These are phyloP conservation scores for Tremella fuciformis DNA, from an alignment of 768 basidiomycete genomes.

Conservation along the genomic window DNA sequence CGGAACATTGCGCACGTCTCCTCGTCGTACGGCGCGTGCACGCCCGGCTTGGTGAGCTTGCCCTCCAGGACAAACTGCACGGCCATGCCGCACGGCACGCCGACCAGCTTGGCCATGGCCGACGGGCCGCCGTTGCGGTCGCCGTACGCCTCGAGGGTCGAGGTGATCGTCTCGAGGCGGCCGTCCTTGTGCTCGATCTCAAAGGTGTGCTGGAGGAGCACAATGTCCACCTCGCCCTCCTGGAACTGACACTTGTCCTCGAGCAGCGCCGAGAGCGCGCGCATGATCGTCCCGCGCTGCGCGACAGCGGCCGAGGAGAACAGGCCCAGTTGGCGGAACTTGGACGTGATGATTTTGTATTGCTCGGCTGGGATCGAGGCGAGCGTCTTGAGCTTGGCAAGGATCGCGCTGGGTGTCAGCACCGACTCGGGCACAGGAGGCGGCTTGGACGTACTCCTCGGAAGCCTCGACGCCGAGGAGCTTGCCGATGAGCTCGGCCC, in stretches of 20 bases:
- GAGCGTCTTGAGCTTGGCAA: slow-evolving; percentile 62
- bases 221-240: slow-evolving; percentile 84
- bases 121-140: slow-evolving; percentile 65
- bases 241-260: slow-evolving; percentile 92
- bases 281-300: slow-evolving; percentile 69
- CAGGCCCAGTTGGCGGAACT: slow-evolving; percentile 88
- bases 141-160: slow-evolving; percentile 87
- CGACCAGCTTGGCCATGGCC: slow-evolving; percentile 87
- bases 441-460: slow-evolving; percentile 60
- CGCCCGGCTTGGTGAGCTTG: slow-evolving; percentile 69
- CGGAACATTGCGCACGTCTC: slow-evolving; percentile 54
- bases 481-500: slow-evolving; percentile 77
- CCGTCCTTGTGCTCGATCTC: slow-evolving; percentile 86
- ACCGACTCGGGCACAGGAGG: background rate
- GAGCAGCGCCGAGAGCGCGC: slow-evolving; percentile 85
- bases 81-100: slow-evolving; percentile 90
- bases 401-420: background rate
- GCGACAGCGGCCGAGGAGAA: slow-evolving; percentile 68
- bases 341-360: slow-evolving; percentile 72
- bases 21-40: slow-evolving; percentile 81
- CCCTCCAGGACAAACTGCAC: slow-evolving; percentile 88
- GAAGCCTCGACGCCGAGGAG: slow-evolving; percentile 67
- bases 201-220: slow-evolving; percentile 99
- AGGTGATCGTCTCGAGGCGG: slow-evolving; percentile 75
- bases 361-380: slow-evolving; percentile 66